Percentiles rank a stretch among this genome's conserved stretches.
These are phyloP conservation scores for Akanthomyces dipterigenus DNA, from an alignment of 2,329 filamentous ascomycete genomes.

Conservation along the genomic window DNA sequence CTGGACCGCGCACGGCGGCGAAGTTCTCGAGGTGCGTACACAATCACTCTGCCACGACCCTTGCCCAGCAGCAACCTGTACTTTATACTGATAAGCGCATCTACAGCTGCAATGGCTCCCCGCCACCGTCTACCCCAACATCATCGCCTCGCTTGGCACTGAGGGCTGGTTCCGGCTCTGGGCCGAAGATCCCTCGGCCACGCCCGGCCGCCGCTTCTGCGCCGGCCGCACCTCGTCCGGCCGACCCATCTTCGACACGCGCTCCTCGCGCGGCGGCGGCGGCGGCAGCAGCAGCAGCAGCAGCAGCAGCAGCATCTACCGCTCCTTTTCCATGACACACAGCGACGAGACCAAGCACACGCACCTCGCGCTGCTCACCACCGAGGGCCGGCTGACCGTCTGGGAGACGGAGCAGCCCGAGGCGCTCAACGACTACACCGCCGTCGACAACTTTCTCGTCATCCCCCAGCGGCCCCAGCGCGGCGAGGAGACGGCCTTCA, in stretches of 20 bases:
- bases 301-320: slow-evolving; percentile 54
- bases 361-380: slow-evolving; percentile 76
- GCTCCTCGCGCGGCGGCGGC: slow-evolving; percentile 42
- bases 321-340: slow-evolving; percentile 78
- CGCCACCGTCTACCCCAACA: slow-evolving; percentile 76
- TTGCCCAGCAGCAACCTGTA: too few relatives aligned
- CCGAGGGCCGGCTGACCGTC: slow-evolving; percentile 72
- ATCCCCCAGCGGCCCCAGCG: slow-evolving; percentile 64
- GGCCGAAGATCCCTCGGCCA: slow-evolving; percentile 80
- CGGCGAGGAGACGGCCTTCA: slow-evolving; percentile 82
- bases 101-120: slow-evolving; percentile 90
- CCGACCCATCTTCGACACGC: slow-evolving; percentile 49
- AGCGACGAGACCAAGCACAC: slow-evolving; percentile 75
- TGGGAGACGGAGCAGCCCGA: slow-evolving; percentile 84
- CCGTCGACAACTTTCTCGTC: slow-evolving; percentile 65
- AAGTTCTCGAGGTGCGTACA: slow-evolving; percentile 72
- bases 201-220: slow-evolving; percentile 76
- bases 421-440: slow-evolving; percentile 67
- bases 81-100: too few relatives aligned
- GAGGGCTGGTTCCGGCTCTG: slow-evolving; percentile 89
- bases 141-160: slow-evolving; percentile 81
- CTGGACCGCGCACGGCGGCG: slow-evolving; percentile 84
- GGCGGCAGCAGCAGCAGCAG: too few relatives aligned
- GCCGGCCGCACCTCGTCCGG: slow-evolving; percentile 42
- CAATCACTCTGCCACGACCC: slow-evolving; percentile 1